Percentiles rank a stretch among this genome's conserved stretches.
Evolutionary conservation across 163 green algal genomes (phyloP).

Genomic region (Scenedesmus sp.): DNA sequence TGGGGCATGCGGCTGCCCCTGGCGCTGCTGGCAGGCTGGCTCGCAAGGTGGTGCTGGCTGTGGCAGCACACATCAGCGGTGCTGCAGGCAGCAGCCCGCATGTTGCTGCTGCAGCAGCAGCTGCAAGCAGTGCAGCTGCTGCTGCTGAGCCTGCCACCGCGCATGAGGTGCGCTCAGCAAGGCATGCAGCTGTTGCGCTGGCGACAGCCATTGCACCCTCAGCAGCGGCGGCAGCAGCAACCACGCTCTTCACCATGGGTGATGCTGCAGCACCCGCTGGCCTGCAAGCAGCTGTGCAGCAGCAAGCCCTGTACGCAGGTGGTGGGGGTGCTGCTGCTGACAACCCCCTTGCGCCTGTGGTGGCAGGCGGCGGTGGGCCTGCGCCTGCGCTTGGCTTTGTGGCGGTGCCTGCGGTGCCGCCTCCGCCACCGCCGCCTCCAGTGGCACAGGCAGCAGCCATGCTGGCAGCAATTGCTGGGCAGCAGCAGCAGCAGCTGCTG

Average conservation of each 20-base stretch:
- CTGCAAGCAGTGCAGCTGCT: not conserved
- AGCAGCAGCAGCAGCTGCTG: not conserved
- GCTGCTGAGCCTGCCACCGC: constrained; percentile 3
- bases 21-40: not conserved
- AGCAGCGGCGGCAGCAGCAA: constrained; percentile 25
- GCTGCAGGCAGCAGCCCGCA: not conserved
- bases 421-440: constrained; percentile 3
- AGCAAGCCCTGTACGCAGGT: constrained; percentile 17
- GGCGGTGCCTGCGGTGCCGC: constrained; percentile 14
- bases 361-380: not conserved
- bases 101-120: not conserved
- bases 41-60: not conserved
- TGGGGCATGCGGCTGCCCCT: not conserved
- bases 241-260: not conserved
- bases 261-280: not conserved
- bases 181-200: not conserved
- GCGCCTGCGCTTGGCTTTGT: constrained; percentile 23
- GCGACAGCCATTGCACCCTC: not conserved
- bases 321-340: constrained; percentile 31
- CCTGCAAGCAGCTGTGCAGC: not conserved
- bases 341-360: constrained; percentile 16
- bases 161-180: not conserved
- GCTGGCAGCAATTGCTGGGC: not conserved
- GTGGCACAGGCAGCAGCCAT: not conserved
- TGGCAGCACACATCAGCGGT: constrained; percentile 2